Evolutionary conservation across 495 filamentous ascomycete genomes (phyloP).

Genomic region (Tetracladium marchalianum): DNA sequence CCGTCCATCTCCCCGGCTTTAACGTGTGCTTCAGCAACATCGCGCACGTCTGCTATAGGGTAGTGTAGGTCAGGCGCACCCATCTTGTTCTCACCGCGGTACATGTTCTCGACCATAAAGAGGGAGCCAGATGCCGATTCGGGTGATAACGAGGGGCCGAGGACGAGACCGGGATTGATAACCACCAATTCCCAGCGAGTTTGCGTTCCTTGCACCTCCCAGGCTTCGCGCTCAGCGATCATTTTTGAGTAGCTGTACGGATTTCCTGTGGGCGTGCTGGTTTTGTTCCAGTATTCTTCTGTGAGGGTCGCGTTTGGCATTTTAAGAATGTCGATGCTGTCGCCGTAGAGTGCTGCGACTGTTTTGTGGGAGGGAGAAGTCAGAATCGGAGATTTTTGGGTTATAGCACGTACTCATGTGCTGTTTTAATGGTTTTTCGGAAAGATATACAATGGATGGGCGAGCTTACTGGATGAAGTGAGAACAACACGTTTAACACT

Average conservation of each 20-base stretch:
- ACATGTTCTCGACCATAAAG: slow-evolving; percentile 13
- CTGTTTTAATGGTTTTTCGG: too few species aligned
- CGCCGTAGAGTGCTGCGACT: slow-evolving; percentile 13
- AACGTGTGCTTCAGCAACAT: too few species aligned
- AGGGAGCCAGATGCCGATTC: slow-evolving; percentile 17
- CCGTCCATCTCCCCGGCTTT: too few species aligned
- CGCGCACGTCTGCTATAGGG: too few species aligned
- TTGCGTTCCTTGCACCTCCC: slow-evolving; percentile 11
- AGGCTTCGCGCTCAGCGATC: slow-evolving; percentile 17
- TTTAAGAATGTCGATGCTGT: slow-evolving; percentile 12
- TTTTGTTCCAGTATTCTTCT: slow-evolving; percentile 16
- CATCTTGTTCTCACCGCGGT: too few species aligned
- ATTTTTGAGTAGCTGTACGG: slow-evolving; percentile 18
- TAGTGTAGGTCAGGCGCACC: too few species aligned
- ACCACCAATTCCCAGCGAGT: slow-evolving; percentile 14
- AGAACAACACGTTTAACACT: slow-evolving; percentile 16
- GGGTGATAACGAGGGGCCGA: slow-evolving; percentile 14
- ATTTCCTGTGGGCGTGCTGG: slow-evolving; percentile 12
- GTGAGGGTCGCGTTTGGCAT: slow-evolving; percentile 17
- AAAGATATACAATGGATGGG: too few species aligned
- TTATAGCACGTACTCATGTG: too few species aligned
- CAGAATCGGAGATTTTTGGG: too few species aligned
- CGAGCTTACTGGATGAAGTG: slow-evolving; percentile 4
- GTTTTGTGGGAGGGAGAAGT: slow-evolving; percentile 2
- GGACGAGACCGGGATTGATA: slow-evolving; percentile 17